Conservation (phyloP, 139 green algal genomes). For the Chlorella sp. region DNA sequence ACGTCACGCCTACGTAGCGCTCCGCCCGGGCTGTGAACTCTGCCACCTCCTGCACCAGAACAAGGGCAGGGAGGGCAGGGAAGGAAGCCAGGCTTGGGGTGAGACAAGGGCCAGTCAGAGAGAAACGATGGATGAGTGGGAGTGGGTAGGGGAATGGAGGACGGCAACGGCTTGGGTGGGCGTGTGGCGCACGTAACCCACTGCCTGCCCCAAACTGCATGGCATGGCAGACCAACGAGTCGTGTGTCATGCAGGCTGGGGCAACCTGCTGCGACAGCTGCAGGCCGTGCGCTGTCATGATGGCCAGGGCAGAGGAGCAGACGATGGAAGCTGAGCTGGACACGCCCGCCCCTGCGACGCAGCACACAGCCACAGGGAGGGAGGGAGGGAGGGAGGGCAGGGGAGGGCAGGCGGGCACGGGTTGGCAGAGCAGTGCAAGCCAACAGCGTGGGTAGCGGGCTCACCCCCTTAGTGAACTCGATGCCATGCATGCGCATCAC, state of each 20-base stretch:
- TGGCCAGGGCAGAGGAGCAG: conserved; percentile 82
- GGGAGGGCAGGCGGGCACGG: neutral
- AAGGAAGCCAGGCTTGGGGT: neutral
- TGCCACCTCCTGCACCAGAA: conserved; percentile 76
- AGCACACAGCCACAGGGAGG: neutral
- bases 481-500: conserved; percentile 72
- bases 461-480: conserved; percentile 41
- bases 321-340: conserved; percentile 87
- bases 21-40: conserved; percentile 85
- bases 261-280: neutral
- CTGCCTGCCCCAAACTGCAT: neutral
- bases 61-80: conserved; percentile 48
- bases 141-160: neutral
- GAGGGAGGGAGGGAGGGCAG: neutral
- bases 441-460: neutral
- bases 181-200: no score
- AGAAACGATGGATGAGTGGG: no score
- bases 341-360: conserved; percentile 54
- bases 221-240: neutral
- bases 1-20: conserved; percentile 86
- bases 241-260: neutral
- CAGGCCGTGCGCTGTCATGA: conserved; percentile 67
- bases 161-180: neutral
- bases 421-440: neutral
- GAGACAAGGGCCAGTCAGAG: neutral